Base-by-base conservation (phyloP, 768 basidiomycete species). In the Pisolithus sp. region DNA sequence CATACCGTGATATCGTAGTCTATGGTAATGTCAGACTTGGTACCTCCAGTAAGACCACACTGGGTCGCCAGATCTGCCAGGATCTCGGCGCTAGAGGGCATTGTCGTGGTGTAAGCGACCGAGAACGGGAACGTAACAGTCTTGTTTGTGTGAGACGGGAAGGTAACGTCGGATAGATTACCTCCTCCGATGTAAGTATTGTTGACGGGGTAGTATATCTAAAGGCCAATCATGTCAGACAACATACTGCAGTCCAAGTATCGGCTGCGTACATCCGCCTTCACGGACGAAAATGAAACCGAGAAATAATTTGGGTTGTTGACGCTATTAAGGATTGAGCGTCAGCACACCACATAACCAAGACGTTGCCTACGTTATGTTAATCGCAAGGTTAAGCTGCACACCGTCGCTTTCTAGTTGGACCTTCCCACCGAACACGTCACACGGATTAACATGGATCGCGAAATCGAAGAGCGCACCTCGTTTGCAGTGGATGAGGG, bases 301-400 rank as follows among this genome's bases (percentile, higher is more conserved):
- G 76, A 67, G 62, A 93, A 89, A 68, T 80, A 89, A 64, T 92
- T 92, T 26, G 89, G 90, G 60, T 93, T 93, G 62, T 71, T 71
- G 50, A 91, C 85, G 26, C 89, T 92, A 57, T 50, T 26, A 5
- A 50, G 51, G n/a, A 21, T 40, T 8, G 55, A 56, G 13, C 42
- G 42, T 9, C 43, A 30, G 23, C 45, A 34, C 5, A 53, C 31
- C 2, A 39, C 46, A 36, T 23, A n/a, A 48, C n/a, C 51, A 36
- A 36, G 9, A 5, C 46, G 31, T 51, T 21, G 65, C 84, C 50
- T 58, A 88, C 86, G 77, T 74, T 57, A 89, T 81, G 57, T 81
- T 75, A n/a, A 88, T 72, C 31, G 75, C 77, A 41, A 90, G 72
- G 55, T 82, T 80, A 39, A 88, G 67, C 9, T 67, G 70, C 44